A percentile compares a stretch with the other conserved stretches of the same genome.
These are phyloP conservation scores for Hypoxylon sp. DNA, from an alignment of 2,329 filamentous ascomycete genomes.

Conservation along the genomic window DNA sequence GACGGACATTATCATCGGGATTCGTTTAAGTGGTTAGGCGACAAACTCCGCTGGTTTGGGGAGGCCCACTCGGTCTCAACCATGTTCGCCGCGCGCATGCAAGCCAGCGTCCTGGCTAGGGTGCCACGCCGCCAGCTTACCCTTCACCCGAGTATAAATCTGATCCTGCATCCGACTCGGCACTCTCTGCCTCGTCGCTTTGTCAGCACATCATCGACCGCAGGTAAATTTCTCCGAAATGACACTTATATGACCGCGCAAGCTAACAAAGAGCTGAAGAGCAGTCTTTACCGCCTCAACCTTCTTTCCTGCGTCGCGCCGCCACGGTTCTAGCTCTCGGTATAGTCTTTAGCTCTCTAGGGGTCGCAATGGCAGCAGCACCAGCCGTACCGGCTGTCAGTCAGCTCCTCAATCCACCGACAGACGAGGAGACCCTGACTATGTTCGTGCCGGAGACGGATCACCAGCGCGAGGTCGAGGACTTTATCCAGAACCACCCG, in stretches of 20 bases:
- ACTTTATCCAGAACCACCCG: conserved; percentile 81
- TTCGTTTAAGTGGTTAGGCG: conserved; percentile 28
- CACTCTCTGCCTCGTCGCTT: conserved; percentile 35
- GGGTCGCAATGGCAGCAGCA: conserved; percentile 70
- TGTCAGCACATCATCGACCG: conserved; percentile 44
- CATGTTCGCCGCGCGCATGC: conserved; percentile 45
- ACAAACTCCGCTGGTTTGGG: conserved; percentile 17
- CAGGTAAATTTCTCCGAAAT: conserved; percentile 37
- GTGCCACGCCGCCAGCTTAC: conserved; percentile 34
- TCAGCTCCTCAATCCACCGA: conserved; percentile 65
- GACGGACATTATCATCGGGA: conserved; percentile 15
- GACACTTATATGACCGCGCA: neutral
- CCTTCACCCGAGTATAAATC: conserved; percentile 39
- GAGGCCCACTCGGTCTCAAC: conserved; percentile 33
- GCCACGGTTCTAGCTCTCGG: conserved; percentile 64
- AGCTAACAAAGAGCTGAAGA: conserved; percentile 30
- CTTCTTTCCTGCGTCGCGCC: conserved; percentile 62
- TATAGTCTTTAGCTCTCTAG: conserved; percentile 64
- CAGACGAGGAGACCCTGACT: conserved; percentile 80
- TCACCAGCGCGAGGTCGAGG: conserved; percentile 73
- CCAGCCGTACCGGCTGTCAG: conserved; percentile 66
- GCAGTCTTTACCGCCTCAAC: conserved; percentile 46
- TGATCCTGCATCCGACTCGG: conserved; percentile 34
- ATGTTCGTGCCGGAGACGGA: conserved; percentile 74
- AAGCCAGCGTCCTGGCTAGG: conserved; percentile 43